phyloP scores from a whole-genome alignment of 2,329 filamentous ascomycete genomes.

The Colletotrichum sp. region DNA sequence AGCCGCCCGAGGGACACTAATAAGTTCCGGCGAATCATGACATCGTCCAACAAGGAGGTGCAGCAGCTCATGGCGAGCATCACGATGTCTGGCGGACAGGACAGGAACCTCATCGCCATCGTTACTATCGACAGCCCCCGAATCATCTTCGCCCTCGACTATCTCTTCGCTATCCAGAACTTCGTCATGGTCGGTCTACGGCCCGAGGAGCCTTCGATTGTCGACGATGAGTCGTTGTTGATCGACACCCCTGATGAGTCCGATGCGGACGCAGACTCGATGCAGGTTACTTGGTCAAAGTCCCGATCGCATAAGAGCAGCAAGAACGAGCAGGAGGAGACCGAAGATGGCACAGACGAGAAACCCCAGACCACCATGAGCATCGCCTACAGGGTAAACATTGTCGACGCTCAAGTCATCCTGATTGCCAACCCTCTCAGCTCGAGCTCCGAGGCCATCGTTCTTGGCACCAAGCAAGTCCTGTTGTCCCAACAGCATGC shows the following conservation, averaged over 20 bases:
- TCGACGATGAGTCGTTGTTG: conserved; percentile 57
- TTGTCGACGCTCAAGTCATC: conserved; percentile 96
- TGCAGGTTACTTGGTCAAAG: conserved; percentile 51
- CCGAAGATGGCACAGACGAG: conserved; percentile 12
- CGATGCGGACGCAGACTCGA: conserved; percentile 57
- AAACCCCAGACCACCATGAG: conserved; percentile 59
- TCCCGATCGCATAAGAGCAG: conserved; percentile 34
- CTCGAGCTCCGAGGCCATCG: conserved; percentile 91
- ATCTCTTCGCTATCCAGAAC: conserved; percentile 86
- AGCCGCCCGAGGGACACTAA: conserved; percentile 89
- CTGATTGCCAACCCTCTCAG: conserved; percentile 94
- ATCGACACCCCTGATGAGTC: conserved; percentile 62
- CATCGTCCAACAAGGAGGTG: conserved; percentile 90
- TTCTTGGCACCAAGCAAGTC: conserved; percentile 92
- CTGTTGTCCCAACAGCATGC: conserved; percentile 93
- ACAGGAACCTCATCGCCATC: conserved; percentile 85
- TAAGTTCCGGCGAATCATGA: conserved; percentile 98
- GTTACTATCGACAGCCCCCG: conserved; percentile 93
- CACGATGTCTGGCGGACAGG: conserved; percentile 85
- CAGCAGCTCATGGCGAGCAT: conserved; percentile 99
- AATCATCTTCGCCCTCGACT: conserved; percentile 94
- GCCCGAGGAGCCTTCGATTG: conserved; percentile 62
- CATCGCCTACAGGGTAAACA: conserved; percentile 87
- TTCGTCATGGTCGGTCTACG: conserved; percentile 79
- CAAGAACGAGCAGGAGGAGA: conserved; percentile 12